phyloP scores from a whole-genome alignment of 441 rosid genomes.

The Gossypium trilobum region DNA sequence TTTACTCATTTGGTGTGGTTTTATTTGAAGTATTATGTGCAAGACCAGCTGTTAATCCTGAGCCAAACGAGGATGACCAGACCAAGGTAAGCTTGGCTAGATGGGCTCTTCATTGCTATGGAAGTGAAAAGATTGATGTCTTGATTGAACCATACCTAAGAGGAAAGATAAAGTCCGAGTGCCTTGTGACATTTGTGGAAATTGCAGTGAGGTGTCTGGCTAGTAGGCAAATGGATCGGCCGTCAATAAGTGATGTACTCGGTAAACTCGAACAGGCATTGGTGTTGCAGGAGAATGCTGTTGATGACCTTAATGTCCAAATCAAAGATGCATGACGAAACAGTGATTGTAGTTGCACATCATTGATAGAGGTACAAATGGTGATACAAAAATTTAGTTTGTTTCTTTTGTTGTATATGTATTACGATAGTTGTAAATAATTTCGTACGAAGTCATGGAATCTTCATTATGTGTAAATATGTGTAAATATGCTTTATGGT shows the following conservation, averaged over 20 bases:
- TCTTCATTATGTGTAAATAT: too few species aligned
- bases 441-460: too few species aligned
- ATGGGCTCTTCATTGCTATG: neutral
- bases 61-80: neutral
- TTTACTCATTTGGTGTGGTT: conserved; percentile 9
- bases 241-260: neutral
- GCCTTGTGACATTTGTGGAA: neutral
- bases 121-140: neutral
- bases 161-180: neutral
- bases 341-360: neutral
- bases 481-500: too few species aligned
- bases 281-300: neutral
- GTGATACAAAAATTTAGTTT: too few species aligned
- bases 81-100: neutral
- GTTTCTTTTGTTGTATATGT: too few species aligned
- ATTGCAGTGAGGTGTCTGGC: conserved; percentile 5
- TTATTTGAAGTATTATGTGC: neutral
- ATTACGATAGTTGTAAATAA: too few species aligned
- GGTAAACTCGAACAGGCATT: neutral
- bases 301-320: neutral
- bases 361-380: too few species aligned
- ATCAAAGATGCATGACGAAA: neutral
- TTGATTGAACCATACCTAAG: neutral
- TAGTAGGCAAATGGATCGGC: neutral
- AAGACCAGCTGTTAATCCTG: neutral